A percentile compares a stretch with the other conserved stretches of the same genome.
Conservation (phyloP, 495 filamentous ascomycete species). For the Neurospora sp. region DNA sequence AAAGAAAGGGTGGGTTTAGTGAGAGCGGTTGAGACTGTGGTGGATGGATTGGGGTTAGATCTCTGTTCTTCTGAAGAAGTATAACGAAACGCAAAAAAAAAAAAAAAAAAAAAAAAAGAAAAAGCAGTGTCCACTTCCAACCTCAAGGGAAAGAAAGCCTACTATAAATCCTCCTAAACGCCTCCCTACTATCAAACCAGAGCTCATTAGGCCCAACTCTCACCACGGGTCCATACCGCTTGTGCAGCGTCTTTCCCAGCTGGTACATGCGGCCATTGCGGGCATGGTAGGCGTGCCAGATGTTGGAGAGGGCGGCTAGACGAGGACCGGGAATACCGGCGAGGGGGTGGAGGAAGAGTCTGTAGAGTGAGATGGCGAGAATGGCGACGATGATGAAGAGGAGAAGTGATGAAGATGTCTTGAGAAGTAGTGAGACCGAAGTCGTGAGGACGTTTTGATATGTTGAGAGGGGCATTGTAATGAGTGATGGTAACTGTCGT, state of each 20-base stretch:
- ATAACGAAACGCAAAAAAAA: too few species aligned
- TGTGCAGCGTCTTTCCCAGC: conserved; percentile 32
- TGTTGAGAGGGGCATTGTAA: background rate
- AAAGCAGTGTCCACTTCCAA: too few species aligned
- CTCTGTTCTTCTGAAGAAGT: too few species aligned
- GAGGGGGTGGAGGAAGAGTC: conserved; percentile 25
- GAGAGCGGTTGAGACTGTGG: conserved; percentile 20
- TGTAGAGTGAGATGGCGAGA: conserved; percentile 6
- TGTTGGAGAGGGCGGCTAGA: conserved; percentile 27
- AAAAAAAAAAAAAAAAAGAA: too few species aligned
- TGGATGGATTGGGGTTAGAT: background rate
- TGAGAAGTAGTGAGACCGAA: background rate
- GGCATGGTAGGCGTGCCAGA: conserved; percentile 27
- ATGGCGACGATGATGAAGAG: background rate
- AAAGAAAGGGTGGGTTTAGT: conserved; percentile 15
- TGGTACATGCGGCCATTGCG: conserved; percentile 20
- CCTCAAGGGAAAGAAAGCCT: background rate
- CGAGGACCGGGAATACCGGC: conserved; percentile 25
- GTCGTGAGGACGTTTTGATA: background rate
- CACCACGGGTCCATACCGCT: conserved; percentile 43
- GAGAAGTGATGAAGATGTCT: background rate
- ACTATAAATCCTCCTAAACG: conserved; percentile 34
- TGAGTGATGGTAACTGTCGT: background rate
- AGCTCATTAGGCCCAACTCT: conserved; percentile 47
- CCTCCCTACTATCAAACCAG: conserved; percentile 36